A percentile compares a stretch with the other conserved stretches of the same genome.
phyloP scores from a whole-genome alignment of 1,139 yeast genomes.

The Pichia terricola region DNA sequence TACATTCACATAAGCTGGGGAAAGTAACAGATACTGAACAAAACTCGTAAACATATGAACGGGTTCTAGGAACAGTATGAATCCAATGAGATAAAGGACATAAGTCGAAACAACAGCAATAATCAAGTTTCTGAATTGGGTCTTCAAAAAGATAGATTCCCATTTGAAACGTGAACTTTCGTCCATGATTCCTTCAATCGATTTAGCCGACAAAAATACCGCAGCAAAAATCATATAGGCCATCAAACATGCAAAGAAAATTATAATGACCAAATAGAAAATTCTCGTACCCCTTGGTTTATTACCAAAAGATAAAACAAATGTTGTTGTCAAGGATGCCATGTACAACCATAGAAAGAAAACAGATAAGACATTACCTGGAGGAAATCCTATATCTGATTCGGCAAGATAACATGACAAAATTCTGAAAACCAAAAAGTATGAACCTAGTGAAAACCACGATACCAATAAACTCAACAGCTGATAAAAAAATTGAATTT shows the following conservation, averaged over 20 bases:
- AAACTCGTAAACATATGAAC: slow-evolving; percentile 72
- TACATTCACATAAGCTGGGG: slow-evolving; percentile 72
- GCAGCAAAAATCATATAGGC: slow-evolving; percentile 88
- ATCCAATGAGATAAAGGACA: slow-evolving; percentile 67
- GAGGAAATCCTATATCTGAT: slow-evolving; percentile 39
- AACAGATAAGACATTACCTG: slow-evolving; percentile 64
- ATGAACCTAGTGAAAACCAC: slow-evolving; percentile 74
- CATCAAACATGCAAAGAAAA: slow-evolving; percentile 88
- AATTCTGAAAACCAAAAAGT: slow-evolving; percentile 63
- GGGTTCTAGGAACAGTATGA: slow-evolving; percentile 67
- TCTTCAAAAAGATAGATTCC: slow-evolving; percentile 45
- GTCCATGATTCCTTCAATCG: slow-evolving; percentile 34
- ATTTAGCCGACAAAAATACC: slow-evolving; percentile 67
- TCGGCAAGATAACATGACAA: slow-evolving; percentile 49
- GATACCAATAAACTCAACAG: slow-evolving; percentile 55
- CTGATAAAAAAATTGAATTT: slow-evolving; percentile 65
- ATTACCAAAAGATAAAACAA: slow-evolving; percentile 87
- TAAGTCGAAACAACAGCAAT: slow-evolving; percentile 85
- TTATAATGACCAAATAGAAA: slow-evolving; percentile 73
- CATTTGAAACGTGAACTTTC: slow-evolving; percentile 37
- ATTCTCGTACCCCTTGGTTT: slow-evolving; percentile 86
- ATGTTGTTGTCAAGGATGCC: slow-evolving; percentile 82
- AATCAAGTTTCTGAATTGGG: slow-evolving; percentile 71
- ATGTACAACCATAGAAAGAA: slow-evolving; percentile 83
- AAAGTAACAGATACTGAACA: slow-evolving; percentile 56